Percentiles rank a stretch among this genome's conserved stretches.
Evolutionary conservation across 208 protist genomes (phyloP).

Genomic region (Trichomonas tenax): DNA sequence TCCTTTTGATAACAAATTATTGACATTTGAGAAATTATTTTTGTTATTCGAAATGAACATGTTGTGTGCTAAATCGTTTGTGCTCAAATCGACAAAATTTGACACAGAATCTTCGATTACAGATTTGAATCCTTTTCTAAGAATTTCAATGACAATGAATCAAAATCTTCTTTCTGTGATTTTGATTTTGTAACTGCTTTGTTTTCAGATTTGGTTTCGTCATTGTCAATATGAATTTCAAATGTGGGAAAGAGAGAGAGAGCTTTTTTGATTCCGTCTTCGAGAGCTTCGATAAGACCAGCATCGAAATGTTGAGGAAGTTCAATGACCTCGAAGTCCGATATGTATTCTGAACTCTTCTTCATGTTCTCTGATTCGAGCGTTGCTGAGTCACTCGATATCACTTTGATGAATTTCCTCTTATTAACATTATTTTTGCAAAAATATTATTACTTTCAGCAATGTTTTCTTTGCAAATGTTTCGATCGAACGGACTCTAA

Average conservation of each 20-base stretch:
- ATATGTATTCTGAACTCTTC: neutral
- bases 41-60: neutral
- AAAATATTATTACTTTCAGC: too few species aligned
- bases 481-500: neutral
- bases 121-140: neutral
- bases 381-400: neutral
- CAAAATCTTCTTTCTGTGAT: neutral
- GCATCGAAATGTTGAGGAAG: neutral
- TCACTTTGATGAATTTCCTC: neutral
- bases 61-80: neutral
- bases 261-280: neutral
- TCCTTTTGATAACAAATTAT: neutral
- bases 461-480: too few species aligned
- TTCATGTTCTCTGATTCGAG: neutral
- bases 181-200: too few species aligned
- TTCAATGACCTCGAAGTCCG: neutral
- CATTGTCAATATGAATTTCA: too few species aligned
- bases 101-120: neutral
- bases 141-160: neutral
- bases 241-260: neutral
- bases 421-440: too few species aligned
- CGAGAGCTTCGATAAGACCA: neutral
- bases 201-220: too few species aligned
- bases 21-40: neutral
- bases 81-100: neutral